A percentile compares a stretch with the other conserved stretches of the same genome.
Conservation (phyloP, 345 rosid genomes). For the Excoecaria agallocha region DNA sequence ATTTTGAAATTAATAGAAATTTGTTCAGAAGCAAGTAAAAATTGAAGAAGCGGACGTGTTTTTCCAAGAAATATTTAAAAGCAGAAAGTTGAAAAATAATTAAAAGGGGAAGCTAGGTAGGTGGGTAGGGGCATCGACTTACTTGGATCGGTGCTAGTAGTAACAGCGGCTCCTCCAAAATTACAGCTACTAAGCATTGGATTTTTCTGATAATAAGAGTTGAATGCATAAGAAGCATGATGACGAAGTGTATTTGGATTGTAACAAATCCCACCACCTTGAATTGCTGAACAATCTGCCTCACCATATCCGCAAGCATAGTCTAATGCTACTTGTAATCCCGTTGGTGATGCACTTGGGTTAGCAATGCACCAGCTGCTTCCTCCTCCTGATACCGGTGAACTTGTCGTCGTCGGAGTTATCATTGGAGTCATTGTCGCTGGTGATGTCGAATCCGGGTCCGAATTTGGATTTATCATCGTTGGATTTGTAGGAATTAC, state of each 20-base stretch:
- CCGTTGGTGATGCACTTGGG: slow-evolving; percentile 55
- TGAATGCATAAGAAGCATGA: slow-evolving; percentile 87
- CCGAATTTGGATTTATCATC: slow-evolving; percentile 41
- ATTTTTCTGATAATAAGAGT: slow-evolving; percentile 70
- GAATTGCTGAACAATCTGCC: slow-evolving; percentile 71
- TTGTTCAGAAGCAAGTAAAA: too few relatives aligned
- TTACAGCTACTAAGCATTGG: slow-evolving; percentile 71
- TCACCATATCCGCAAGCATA: slow-evolving; percentile 88
- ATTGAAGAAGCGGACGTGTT: too few relatives aligned
- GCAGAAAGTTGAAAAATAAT: not conserved
- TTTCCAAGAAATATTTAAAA: not conserved
- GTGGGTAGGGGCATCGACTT: slow-evolving; percentile 17
- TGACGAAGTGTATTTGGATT: slow-evolving; percentile 52
- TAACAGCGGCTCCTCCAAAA: slow-evolving; percentile 76
- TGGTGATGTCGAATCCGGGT: slow-evolving; percentile 45
- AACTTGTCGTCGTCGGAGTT: slow-evolving; percentile 19
- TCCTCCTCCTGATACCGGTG: slow-evolving; percentile 35
- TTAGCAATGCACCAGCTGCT: slow-evolving; percentile 82
- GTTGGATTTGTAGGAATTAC: slow-evolving; percentile 35
- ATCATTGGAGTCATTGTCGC: slow-evolving; percentile 19
- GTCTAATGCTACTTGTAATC: slow-evolving; percentile 76
- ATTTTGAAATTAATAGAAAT: too few relatives aligned
- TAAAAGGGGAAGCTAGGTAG: not conserved
- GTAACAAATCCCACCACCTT: slow-evolving; percentile 58
- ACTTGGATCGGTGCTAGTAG: slow-evolving; percentile 88